phyloP scores from a whole-genome alignment of 2,329 filamentous ascomycete species.

The Gaeumannomyces sp. region DNA sequence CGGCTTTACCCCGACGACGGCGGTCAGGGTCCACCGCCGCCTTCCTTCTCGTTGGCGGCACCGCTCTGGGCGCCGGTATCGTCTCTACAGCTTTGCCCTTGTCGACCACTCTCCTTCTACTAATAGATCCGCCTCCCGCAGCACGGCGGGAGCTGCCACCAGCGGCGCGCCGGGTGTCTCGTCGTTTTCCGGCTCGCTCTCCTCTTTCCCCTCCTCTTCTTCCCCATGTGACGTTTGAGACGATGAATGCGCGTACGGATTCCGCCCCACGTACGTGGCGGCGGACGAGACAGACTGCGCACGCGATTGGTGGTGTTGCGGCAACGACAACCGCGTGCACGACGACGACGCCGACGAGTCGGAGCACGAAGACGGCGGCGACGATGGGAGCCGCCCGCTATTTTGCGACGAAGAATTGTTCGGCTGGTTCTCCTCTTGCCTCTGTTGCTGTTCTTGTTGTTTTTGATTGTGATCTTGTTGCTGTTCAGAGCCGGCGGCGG shows the following conservation, averaged over 20 bases:
- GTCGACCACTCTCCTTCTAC: background rate
- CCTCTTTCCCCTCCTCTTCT: constrained; percentile 1
- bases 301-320: background rate
- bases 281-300: background rate
- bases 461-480: background rate
- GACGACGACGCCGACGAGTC: background rate
- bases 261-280: background rate
- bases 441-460: background rate
- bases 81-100: background rate
- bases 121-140: background rate
- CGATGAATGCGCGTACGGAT: background rate
- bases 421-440: background rate
- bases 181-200: background rate
- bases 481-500: constrained; percentile 11
- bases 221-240: background rate
- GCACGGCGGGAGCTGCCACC: background rate
- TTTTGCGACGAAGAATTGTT: background rate
- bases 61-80: background rate
- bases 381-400: background rate
- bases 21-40: background rate
- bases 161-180: background rate
- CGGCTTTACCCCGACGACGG: background rate
- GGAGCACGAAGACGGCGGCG: background rate
- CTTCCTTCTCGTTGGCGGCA: background rate
- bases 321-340: background rate